Evolutionary conservation across 768 basidiomycete genomes (phyloP), one percentile per base, ranked within the genome.

Genomic region (Lentinula edodes): DNA sequence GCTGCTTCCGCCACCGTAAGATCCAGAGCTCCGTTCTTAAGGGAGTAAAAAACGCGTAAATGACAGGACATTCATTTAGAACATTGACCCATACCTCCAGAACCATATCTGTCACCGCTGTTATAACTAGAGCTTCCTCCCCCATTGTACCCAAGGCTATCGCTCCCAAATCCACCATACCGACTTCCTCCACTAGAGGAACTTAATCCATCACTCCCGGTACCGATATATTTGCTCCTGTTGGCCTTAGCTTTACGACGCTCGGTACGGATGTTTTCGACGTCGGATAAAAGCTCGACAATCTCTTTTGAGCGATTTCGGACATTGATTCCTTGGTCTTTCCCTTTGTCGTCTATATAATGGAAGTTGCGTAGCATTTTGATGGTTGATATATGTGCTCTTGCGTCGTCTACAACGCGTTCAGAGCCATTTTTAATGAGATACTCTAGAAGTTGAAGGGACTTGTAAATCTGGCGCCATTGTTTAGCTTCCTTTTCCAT

Each of bases 401-500:
- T 84, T 1, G 96, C 93, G 73, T 99, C 97, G 70, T 99, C 97
- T 16, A 99, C 93, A 10, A 98, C 96, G 43, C 97, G 89, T 71
- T 99, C 97, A 34, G 92, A 94, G 16, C 97, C 97, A 66, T 98
- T 91, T 74, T 97, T 99, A 72, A 98, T 80, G 55, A 99, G 84
- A 72, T 97, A 99, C 74, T 98, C 95, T 45, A 97, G 83, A 6
- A 98, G 82, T 76, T 96, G 93, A 15, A 97, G 78, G 23, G 95
- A 90, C 93, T 99, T 99, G 83, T 99, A 99, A 61, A 99, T 98
- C 73, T 99, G 95, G 39, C 97, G 82, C 97, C 97, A 99, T 71
- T 99, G 93, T 20, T 90, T 80, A 0, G 97, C 97, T 74, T 99
- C 97, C 76, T 98, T 98, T 74, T 98, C 93, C 88, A 95, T 96